A percentile compares a stretch with the other conserved stretches of the same genome.
Evolutionary conservation across 169 alveolate genomes (phyloP).

Genomic region (Blepharisma undulans): DNA sequence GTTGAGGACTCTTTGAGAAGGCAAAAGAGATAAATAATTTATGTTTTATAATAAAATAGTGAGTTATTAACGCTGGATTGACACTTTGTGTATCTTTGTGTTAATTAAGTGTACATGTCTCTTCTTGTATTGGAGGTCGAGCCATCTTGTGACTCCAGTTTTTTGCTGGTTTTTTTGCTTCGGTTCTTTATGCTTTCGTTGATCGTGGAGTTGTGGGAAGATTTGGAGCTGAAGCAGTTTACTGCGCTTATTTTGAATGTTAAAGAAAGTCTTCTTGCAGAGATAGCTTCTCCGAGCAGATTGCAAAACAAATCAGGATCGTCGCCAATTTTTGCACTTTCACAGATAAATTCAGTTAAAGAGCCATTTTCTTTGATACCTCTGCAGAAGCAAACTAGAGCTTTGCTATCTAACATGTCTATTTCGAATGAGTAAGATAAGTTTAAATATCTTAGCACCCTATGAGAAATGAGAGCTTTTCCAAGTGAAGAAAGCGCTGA

Average conservation of each 20-base stretch:
- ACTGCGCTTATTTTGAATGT: slow-evolving; percentile 36
- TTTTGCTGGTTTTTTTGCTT: neutral
- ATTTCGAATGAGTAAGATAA: slow-evolving; percentile 14
- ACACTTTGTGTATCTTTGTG: neutral
- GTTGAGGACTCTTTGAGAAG: slow-evolving; percentile 26
- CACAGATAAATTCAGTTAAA: slow-evolving; percentile 34
- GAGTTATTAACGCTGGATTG: neutral
- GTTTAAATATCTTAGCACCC: slow-evolving; percentile 1
- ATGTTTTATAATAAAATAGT: neutral
- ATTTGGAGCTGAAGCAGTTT: slow-evolving; percentile 6
- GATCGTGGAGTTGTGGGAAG: neutral
- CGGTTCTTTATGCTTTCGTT: neutral
- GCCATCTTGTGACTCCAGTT: neutral
- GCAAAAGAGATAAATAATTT: neutral
- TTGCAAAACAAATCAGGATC: slow-evolving; percentile 35
- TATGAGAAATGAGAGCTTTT: neutral
- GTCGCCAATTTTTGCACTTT: slow-evolving; percentile 21
- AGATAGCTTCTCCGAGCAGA: neutral
- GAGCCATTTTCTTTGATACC: slow-evolving; percentile 16
- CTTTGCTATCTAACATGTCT: neutral
- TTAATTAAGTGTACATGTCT: neutral
- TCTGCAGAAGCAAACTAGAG: neutral
- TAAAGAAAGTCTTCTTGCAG: slow-evolving; percentile 24
- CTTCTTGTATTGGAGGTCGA: neutral
- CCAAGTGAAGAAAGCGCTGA: neutral